Base-by-base conservation (phyloP, 345 rosid species). In the Salix suchowensis region DNA sequence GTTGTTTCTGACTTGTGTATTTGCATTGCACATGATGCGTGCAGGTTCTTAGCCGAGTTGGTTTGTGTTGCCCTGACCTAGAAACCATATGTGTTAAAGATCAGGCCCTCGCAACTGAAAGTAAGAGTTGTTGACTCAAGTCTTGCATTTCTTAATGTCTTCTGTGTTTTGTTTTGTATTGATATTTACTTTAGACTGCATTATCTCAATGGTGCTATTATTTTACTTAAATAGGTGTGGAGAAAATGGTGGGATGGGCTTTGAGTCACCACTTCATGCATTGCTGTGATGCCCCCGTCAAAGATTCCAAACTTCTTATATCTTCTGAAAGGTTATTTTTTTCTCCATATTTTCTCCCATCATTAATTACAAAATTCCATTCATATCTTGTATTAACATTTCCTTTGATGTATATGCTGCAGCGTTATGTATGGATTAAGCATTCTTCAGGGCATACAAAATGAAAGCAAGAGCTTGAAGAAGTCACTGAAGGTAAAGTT, bases 221-320 rank as follows among this genome's bases (percentile, higher is more conserved):
- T 62, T 80, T 24, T 78, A 21, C 54, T 61, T 24, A 58, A 52
- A 44, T 70, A 96, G 99, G 92, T 81, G 99, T 87, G 78, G 99
- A 96, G 83, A 96, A 94, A 87, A 84, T 91, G 73, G 94, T 91
- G 23, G 99, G 99, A 68, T 96, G 97, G 98, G 96, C 97, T 64
- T 68, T 90, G 36, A 86, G 97, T 77, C 88, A 91, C 82, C 95
- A 91, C 77, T 89, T 91, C 66, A 92, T 91, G 98, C 86, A 88
- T 79, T 80, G 88, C 72, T 77, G 88, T n/a, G 93, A 92, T 80
- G 87, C 86, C 78, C 74, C 77, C 30, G 70, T 83, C 21, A 84
- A 85, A 87, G 97, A 94, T 82, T 82, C 84, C 72, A 90, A 90
- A 81, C 92, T 93, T 42, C 77, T 86, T 74, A 81, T 96, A 68